phyloP scores from a whole-genome alignment of 352 stramenopile genomes.

The Phytophthora ramorum region DNA sequence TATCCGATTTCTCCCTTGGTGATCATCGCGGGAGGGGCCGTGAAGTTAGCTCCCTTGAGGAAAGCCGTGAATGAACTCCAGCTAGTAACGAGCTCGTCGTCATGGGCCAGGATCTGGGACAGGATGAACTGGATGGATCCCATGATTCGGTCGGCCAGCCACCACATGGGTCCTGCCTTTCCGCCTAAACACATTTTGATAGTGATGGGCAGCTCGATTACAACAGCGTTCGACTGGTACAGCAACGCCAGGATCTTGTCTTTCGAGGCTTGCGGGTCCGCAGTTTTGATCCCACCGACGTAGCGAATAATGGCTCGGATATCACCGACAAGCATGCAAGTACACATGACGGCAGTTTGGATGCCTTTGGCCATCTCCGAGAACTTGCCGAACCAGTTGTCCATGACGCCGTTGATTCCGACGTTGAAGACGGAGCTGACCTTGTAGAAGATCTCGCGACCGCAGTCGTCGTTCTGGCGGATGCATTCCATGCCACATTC shows the following conservation, averaged over 20 bases:
- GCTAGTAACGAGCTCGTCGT: slow-evolving; percentile 28
- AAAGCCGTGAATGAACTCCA: slow-evolving; percentile 31
- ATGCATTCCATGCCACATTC: slow-evolving; percentile 46
- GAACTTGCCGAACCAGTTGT: slow-evolving; percentile 53
- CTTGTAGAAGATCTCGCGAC: slow-evolving; percentile 42
- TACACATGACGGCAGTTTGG: slow-evolving; percentile 38
- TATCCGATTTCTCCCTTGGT: slow-evolving; percentile 35
- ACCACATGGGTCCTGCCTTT: slow-evolving; percentile 12
- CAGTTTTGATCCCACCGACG: slow-evolving; percentile 30
- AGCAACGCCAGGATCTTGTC: slow-evolving; percentile 45
- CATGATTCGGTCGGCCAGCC: slow-evolving; percentile 30
- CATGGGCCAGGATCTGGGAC: slow-evolving; percentile 16
- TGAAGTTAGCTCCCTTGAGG: slow-evolving; percentile 35
- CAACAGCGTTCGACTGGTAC: slow-evolving; percentile 44
- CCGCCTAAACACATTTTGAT: slow-evolving; percentile 47
- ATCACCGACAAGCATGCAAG: slow-evolving; percentile 32
- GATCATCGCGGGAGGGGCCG: slow-evolving; percentile 17
- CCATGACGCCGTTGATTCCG: slow-evolving; percentile 43
- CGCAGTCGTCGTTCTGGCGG: slow-evolving; percentile 44
- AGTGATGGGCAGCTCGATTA: slow-evolving; percentile 50
- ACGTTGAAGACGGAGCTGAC: slow-evolving; percentile 38
- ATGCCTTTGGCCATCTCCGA: slow-evolving; percentile 41
- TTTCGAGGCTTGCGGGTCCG: slow-evolving; percentile 31
- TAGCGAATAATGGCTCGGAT: slow-evolving; percentile 38
- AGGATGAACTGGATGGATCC: slow-evolving; percentile 26